A percentile compares a stretch with the other conserved stretches of the same genome.
phyloP scores from a whole-genome alignment of 1,284 basidiomycete species.

The Boletus albobrunnescens region DNA sequence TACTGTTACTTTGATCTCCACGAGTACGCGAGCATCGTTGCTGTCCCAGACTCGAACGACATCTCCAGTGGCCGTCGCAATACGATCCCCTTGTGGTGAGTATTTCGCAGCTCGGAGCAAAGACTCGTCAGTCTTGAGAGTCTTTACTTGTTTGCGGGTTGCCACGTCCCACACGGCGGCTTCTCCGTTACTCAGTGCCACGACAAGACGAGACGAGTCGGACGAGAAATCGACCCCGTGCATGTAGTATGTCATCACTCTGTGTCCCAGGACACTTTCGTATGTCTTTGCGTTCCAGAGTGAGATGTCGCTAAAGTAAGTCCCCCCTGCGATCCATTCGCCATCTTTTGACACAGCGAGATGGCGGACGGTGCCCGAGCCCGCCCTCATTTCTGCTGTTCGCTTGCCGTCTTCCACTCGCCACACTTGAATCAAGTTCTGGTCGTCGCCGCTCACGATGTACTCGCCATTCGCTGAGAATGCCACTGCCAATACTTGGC shows the following conservation, averaged over 20 bases:
- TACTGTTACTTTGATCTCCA: neutral
- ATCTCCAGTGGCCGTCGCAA: neutral
- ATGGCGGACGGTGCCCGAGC: no score
- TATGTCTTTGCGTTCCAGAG: neutral
- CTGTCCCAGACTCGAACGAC: neutral
- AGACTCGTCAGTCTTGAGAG: neutral
- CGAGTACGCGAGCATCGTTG: neutral
- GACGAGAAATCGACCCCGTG: slow-evolving; percentile 6
- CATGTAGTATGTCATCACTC: no score
- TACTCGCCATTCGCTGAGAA: neutral
- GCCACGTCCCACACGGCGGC: no score
- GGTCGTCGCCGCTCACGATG: neutral
- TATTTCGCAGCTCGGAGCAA: neutral
- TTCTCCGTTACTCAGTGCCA: no score
- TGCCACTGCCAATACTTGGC: neutral
- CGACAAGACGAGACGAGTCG: slow-evolving; percentile 7
- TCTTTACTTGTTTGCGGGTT: no score
- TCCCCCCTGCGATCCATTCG: slow-evolving; percentile 7
- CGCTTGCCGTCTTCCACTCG: neutral
- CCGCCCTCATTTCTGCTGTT: neutral
- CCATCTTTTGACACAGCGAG: slow-evolving; percentile 1
- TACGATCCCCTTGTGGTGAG: neutral
- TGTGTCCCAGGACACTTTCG: neutral
- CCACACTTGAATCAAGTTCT: neutral
- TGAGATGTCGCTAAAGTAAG: neutral